Base-by-base conservation (phyloP, 306 rosid genomes). In the Sechiopsis laciniata region DNA sequence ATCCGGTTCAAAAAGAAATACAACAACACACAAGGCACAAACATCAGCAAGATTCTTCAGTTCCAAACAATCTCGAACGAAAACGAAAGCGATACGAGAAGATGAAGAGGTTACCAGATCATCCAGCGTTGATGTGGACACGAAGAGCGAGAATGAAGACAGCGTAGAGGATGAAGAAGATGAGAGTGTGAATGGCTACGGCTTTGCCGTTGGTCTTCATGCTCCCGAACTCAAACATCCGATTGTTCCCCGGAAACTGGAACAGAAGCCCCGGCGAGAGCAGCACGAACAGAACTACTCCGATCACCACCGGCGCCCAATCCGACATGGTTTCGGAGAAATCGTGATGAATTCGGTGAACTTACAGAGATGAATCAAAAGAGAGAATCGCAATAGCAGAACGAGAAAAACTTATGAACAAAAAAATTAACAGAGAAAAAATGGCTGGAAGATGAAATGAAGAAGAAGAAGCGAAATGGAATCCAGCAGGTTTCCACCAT, bases 141-240 rank as follows among this genome's bases (percentile, higher is more conserved):
- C 61, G 91, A 55, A 94, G 73, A 52, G 91, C 97, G 73, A 94
- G 26, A 78, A 89, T 81, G 79, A 94, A 82, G 40, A 94, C 26
- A 48, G 96, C 81, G 22, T 91, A 94, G 59, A 94, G 80, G 0
- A 82, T 81, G 54, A 94, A 94, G 85, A 94, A 94, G 84, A 94
- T 78, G 78, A 94, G 95, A 0, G 96, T 89, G 86, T 94, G 99
- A 12, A 94, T 78, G 58, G 89, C 91, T 6, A 94, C 81, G 52
- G 99, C 88, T 76, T 89, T 91, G 10, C 99, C 97, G 74, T 94
- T 94, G 10, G 96, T 91, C 88, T 94, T 91, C 97, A 94, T 81
- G 63, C 90, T 77, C 21, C 96, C 87, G 26, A 94, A 94, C 80
- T 94, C 99, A 4, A 94, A 37, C 76, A 76, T 87, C 56, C 81